These are phyloP conservation scores for Acacia concinna DNA, from an alignment of 331 rosid species.

Conservation along the genomic window DNA sequence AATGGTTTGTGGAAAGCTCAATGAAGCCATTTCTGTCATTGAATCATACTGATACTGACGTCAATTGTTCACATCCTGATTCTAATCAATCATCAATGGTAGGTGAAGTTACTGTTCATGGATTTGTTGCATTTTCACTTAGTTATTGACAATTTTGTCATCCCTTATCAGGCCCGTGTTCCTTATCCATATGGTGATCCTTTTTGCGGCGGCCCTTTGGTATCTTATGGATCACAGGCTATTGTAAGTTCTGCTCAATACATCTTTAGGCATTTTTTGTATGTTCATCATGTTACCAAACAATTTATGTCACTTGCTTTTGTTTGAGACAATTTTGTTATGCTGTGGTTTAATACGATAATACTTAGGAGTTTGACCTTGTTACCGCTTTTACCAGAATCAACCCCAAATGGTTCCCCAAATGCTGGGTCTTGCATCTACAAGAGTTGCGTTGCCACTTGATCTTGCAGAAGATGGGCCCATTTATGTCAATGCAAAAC, in stretches of 20 bases:
- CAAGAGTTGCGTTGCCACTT: slow-evolving; percentile 69
- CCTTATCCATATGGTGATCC: slow-evolving; percentile 62
- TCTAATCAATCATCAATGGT: slow-evolving; percentile 53
- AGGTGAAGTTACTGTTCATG: slow-evolving; percentile 32
- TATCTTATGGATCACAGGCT: slow-evolving; percentile 56
- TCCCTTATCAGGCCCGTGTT: slow-evolving; percentile 52
- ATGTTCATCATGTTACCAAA: slow-evolving; percentile 13
- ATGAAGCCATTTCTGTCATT: slow-evolving; percentile 51
- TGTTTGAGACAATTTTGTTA: not conserved
- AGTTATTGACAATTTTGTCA: slow-evolving; percentile 30
- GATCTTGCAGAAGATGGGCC: slow-evolving; percentile 85
- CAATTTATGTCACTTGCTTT: slow-evolving; percentile 3
- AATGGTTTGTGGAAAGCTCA: slow-evolving; percentile 44
- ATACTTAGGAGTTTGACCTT: slow-evolving; percentile 12
- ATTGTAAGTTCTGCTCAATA: slow-evolving; percentile 48
- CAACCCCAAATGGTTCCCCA: slow-evolving; percentile 50
- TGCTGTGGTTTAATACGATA: not conserved
- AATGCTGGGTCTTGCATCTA: slow-evolving; percentile 59
- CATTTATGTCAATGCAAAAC: slow-evolving; percentile 86
- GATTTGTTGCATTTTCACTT: slow-evolving; percentile 21
- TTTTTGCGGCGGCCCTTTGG: slow-evolving; percentile 42
- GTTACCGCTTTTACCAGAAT: slow-evolving; percentile 24
- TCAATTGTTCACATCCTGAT: slow-evolving; percentile 49
- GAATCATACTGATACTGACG: slow-evolving; percentile 44
- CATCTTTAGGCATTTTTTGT: not conserved